Conservation (phyloP, 257 asterid species). For the Parsonsia alboflavescens region DNA sequence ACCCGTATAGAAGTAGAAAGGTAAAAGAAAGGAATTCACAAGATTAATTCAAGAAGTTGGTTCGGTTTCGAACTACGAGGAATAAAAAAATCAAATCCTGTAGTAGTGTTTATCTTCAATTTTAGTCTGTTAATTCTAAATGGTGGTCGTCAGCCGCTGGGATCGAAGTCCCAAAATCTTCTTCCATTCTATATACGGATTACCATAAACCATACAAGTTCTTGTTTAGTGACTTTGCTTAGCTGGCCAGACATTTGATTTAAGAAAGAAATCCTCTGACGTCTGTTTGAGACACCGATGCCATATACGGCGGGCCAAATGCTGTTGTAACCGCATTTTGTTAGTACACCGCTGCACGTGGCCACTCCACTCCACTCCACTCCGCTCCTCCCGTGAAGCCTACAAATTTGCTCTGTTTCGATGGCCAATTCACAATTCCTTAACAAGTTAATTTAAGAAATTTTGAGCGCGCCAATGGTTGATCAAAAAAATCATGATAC, state of each 20-base stretch:
- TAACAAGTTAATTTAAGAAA: not conserved
- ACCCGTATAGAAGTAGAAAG: too few species aligned
- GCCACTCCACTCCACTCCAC: too few species aligned
- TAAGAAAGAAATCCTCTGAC: not conserved
- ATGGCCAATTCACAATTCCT: not conserved
- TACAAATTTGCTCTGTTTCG: conserved; percentile 17
- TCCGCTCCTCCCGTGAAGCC: not conserved
- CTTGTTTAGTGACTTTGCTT: too few species aligned
- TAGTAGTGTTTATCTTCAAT: too few species aligned
- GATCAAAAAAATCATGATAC: not conserved
- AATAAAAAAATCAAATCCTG: too few species aligned
- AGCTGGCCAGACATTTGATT: not conserved
- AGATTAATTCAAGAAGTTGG: too few species aligned
- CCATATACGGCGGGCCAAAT: not conserved
- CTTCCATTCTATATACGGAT: not conserved
- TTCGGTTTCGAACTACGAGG: too few species aligned
- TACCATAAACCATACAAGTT: not conserved
- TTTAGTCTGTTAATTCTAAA: too few species aligned
- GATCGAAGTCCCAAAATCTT: not conserved
- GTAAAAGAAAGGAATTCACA: too few species aligned
- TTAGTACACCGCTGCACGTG: conserved; percentile 7
- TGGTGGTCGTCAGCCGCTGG: not conserved
- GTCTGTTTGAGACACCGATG: too few species aligned
- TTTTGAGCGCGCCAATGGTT: not conserved
- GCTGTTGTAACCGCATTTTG: conserved; percentile 1